These are phyloP conservation scores for Alternaria sp. DNA, from an alignment of 2,329 filamentous ascomycete species.

Conservation along the genomic window DNA sequence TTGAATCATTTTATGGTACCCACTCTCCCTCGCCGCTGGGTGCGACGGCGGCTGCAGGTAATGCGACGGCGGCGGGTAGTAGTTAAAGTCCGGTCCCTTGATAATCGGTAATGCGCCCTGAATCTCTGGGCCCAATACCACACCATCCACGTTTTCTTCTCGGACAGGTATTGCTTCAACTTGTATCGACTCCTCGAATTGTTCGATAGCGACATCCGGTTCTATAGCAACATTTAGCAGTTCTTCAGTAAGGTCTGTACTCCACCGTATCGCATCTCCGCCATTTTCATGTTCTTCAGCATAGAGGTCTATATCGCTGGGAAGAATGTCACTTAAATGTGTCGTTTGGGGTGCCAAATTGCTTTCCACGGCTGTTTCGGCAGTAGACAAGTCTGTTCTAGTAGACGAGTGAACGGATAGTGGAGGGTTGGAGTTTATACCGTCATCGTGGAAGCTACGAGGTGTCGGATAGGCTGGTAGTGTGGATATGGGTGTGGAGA, in stretches of 20 bases:
- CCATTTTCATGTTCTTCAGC: not conserved
- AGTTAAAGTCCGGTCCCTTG: slow-evolving; percentile 3
- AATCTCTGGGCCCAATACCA: not conserved
- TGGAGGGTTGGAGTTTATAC: not conserved
- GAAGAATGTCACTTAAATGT: slow-evolving; percentile 9
- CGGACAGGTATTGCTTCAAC: not conserved
- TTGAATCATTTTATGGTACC: not conserved
- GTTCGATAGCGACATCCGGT: not conserved
- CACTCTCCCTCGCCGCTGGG: not conserved
- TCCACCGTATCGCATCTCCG: not conserved
- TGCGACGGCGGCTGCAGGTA: too few relatives aligned
- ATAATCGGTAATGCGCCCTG: not conserved
- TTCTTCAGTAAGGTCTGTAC: not conserved
- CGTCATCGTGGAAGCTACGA: not conserved
- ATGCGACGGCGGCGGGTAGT: slow-evolving; percentile 7
- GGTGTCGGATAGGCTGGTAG: not conserved
- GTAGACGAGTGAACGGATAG: not conserved
- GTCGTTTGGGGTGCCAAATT: not conserved
- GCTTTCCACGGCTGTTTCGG: not conserved
- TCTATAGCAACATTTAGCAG: not conserved
- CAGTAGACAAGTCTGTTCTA: not conserved
- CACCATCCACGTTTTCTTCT: not conserved
- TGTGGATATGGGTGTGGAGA: not conserved
- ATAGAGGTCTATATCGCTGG: not conserved
- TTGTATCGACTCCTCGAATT: not conserved